Base-by-base conservation (phyloP, 345 rosid species). In the Salix exigua region DNA sequence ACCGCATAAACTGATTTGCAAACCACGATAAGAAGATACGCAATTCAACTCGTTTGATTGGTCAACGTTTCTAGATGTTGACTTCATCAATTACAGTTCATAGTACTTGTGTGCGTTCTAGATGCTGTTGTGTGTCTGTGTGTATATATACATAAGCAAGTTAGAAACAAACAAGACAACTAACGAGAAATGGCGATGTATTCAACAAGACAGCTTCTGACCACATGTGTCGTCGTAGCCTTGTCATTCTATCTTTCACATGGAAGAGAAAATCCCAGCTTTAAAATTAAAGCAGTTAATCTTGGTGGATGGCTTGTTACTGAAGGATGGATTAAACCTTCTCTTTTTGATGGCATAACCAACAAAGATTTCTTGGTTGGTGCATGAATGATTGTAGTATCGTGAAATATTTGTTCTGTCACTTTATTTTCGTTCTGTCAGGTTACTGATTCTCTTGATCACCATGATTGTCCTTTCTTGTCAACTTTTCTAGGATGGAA, bases 291-390 rank as follows among this genome's bases (percentile, higher is more conserved):
- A 84, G 94, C 94, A 16, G 94, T 85, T 63, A 88, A 84, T 78
- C 92, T 90, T 16, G 92, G 92, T 71, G 94, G 94, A 11, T 90
- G 94, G 94, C 82, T 88, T 0, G 89, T 90, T 14, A 83, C 90
- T 0, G 94, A 88, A 88, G 91, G 91, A 38, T 89, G 92, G 94
- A 90, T 87, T 62, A 85, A 86, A 28, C 94, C 92, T 50, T 83
- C 91, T 72, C 92, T 90, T 31, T 90, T 90, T 19, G 83, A 90
- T 44, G 89, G 88, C 78, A 88, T 90, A 80, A 75, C 87, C 74
- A 86, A 89, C 84, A 86, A 82, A 72, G 89, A 90, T 75, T 86
- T 90, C 75, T 75, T 90, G 91, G 94, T 88, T 71, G n/a, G 50
- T 53, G 1, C 14, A 17, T 3, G 26, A 26, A 11, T 76, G 7